Conservation (phyloP, 768 basidiomycete species). For the Boletus rex-veris region DNA sequence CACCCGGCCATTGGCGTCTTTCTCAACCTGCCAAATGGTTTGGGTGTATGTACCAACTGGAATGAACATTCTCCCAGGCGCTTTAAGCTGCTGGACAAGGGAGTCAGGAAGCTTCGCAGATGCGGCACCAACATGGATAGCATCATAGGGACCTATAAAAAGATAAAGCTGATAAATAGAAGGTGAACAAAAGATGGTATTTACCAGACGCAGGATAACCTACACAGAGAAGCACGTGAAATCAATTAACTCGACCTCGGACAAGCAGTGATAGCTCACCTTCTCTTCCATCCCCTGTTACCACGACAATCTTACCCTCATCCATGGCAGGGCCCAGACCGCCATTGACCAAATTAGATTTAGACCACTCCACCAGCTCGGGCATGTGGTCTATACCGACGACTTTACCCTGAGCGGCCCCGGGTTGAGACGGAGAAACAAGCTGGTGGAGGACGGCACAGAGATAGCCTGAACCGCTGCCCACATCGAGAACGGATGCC, state of each 20-base stretch:
- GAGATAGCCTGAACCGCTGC: constrained; percentile 85
- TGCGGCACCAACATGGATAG: constrained; percentile 94
- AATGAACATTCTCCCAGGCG: constrained; percentile 85
- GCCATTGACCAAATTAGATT: constrained; percentile 63
- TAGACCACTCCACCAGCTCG: constrained; percentile 69
- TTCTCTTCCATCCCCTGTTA: constrained; percentile 76
- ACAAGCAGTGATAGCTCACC: constrained; percentile 38
- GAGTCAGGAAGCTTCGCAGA: constrained; percentile 67
- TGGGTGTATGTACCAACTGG: constrained; percentile 70
- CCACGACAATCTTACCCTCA: constrained; percentile 53
- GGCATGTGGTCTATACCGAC: constrained; percentile 91
- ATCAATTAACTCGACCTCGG: background rate
- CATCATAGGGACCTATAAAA: constrained; percentile 65
- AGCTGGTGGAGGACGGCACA: constrained; percentile 79
- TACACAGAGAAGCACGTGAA: constrained; percentile 9
- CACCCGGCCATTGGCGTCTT: constrained; percentile 65
- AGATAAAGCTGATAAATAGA: background rate
- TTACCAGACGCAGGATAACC: constrained; percentile 37
- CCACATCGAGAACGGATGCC: constrained; percentile 81
- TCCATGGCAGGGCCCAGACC: constrained; percentile 56
- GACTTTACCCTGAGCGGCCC: constrained; percentile 48
- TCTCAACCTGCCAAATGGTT: constrained; percentile 75
- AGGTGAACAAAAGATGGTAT: background rate
- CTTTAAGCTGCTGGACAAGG: constrained; percentile 75
- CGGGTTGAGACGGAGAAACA: constrained; percentile 34